Percentiles rank a stretch among this genome's conserved stretches.
phyloP scores from a whole-genome alignment of 352 stramenopile species.

The Phytophthora boehmeriae region DNA sequence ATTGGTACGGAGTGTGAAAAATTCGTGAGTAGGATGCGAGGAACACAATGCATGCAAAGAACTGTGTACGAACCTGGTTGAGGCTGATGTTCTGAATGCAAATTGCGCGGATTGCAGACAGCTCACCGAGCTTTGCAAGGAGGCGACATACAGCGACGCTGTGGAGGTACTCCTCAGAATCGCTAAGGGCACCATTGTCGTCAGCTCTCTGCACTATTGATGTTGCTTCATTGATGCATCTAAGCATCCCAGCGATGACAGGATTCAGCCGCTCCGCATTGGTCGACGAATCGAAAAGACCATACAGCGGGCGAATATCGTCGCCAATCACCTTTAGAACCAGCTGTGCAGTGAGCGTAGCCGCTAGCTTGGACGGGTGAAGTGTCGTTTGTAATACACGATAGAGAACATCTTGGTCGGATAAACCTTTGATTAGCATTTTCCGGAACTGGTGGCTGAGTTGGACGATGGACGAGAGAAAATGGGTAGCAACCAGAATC shows the following conservation, averaged over 20 bases:
- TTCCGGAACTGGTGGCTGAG: slow-evolving; percentile 74
- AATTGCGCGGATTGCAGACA: slow-evolving; percentile 46
- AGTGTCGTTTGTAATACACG: slow-evolving; percentile 70
- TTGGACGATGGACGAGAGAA: slow-evolving; percentile 54
- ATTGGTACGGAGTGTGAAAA: too few relatives aligned
- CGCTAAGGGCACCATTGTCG: slow-evolving; percentile 45
- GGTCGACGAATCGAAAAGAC: slow-evolving; percentile 47
- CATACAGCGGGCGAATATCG: slow-evolving; percentile 52
- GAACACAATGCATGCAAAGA: too few relatives aligned
- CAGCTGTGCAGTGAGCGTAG: slow-evolving; percentile 53
- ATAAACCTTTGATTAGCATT: slow-evolving; percentile 51
- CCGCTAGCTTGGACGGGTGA: slow-evolving; percentile 71
- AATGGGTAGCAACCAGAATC: slow-evolving; percentile 65
- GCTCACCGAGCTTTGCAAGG: slow-evolving; percentile 59
- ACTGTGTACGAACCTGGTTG: slow-evolving; percentile 67
- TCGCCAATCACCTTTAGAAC: slow-evolving; percentile 69
- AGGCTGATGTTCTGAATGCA: slow-evolving; percentile 70
- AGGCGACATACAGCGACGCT: slow-evolving; percentile 65
- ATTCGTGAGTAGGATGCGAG: too few relatives aligned
- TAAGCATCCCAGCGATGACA: slow-evolving; percentile 58
- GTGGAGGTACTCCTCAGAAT: slow-evolving; percentile 73
- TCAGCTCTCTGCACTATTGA: slow-evolving; percentile 49
- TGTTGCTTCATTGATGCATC: slow-evolving; percentile 54
- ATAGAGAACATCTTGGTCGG: slow-evolving; percentile 66
- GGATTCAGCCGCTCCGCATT: slow-evolving; percentile 50